A percentile compares a stretch with the other conserved stretches of the same genome.
Evolutionary conservation across 768 basidiomycete genomes (phyloP).

Genomic region (Cystobasidium ongulense): DNA sequence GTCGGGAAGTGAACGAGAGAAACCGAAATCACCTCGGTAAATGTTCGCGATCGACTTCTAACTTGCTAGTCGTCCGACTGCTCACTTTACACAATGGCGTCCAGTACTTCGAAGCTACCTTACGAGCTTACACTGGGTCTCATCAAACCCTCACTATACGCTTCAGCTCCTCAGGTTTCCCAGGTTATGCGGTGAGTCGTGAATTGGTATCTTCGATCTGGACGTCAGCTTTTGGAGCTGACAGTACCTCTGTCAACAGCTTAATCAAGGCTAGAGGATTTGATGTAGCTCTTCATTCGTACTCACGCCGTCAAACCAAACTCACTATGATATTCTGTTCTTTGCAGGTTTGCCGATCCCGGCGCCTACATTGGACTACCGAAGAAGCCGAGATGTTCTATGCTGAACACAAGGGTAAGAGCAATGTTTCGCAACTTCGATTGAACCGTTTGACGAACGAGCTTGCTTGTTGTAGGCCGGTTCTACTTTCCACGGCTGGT

Average conservation of each 20-base stretch:
- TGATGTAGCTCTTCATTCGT: not conserved
- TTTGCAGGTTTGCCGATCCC: conserved; percentile 37
- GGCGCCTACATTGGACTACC: conserved; percentile 36
- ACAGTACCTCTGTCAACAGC: not conserved
- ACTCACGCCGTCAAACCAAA: not conserved
- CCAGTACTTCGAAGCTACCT: not conserved
- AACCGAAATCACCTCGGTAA: too few species aligned
- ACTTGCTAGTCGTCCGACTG: not conserved
- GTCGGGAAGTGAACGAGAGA: not conserved
- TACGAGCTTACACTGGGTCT: conserved; percentile 39
- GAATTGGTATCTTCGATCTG: not conserved
- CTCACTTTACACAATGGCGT: not conserved
- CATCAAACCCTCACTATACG: conserved; percentile 38
- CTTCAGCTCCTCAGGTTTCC: conserved; percentile 36
- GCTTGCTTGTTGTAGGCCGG: conserved; percentile 21
- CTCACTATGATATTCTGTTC: too few species aligned
- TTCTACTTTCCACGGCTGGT: conserved; percentile 41
- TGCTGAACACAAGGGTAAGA: conserved; percentile 36
- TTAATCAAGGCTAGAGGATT: conserved; percentile 13
- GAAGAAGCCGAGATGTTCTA: conserved; percentile 39
- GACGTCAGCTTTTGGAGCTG: too few species aligned
- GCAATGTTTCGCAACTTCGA: not conserved
- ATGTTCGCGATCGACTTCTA: not conserved
- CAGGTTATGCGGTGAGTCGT: not conserved
- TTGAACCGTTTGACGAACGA: not conserved